Percentiles rank a stretch among this genome's conserved stretches.
Conservation (phyloP, 2,329 filamentous ascomycete genomes). For the Trichoderma sp. region DNA sequence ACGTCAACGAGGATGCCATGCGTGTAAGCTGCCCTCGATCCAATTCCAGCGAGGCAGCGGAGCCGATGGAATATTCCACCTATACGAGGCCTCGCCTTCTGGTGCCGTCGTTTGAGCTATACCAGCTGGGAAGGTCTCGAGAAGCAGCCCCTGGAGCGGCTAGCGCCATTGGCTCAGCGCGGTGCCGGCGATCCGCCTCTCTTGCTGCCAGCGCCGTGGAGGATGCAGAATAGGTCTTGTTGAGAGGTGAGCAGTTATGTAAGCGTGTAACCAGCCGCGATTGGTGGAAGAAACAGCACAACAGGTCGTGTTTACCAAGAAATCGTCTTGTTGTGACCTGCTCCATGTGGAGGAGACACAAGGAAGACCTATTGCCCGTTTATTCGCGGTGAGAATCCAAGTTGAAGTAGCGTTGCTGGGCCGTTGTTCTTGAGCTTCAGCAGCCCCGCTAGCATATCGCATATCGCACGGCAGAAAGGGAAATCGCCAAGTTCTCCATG, state of each 20-base stretch:
- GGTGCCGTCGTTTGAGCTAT: slow-evolving; percentile 14
- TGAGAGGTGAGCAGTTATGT: neutral
- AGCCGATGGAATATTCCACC: slow-evolving; percentile 26
- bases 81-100: slow-evolving; percentile 8
- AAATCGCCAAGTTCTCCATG: neutral
- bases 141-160: slow-evolving; percentile 7
- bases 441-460: neutral
- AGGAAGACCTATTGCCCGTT: neutral
- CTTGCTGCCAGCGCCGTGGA: neutral
- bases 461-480: neutral
- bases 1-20: neutral
- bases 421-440: neutral
- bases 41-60: neutral
- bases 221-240: neutral
- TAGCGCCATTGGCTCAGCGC: slow-evolving; percentile 5
- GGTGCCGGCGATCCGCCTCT: slow-evolving; percentile 11
- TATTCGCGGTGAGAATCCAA: slow-evolving; percentile 1
- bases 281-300: slow-evolving; percentile 23
- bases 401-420: neutral
- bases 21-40: neutral
- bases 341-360: slow-evolving; percentile 8
- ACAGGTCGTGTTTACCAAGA: neutral
- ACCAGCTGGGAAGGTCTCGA: slow-evolving; percentile 22
- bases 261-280: neutral
- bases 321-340: neutral